Conservation (phyloP, 768 basidiomycete genomes). For the Crepidotus variabilis region DNA sequence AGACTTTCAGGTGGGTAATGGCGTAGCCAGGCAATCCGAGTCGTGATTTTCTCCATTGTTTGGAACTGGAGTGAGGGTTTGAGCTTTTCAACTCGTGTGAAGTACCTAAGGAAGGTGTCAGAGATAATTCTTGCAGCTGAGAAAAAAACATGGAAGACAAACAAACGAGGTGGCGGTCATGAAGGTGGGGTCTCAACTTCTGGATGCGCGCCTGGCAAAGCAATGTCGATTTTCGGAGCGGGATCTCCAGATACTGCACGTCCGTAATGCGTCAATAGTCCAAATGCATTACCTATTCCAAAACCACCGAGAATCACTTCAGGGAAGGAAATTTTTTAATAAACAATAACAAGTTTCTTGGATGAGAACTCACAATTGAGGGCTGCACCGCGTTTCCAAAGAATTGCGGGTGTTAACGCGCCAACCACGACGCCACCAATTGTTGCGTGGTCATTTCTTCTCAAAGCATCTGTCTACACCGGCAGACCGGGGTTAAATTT, state of each 20-base stretch:
- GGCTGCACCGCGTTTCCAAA: constrained; percentile 61
- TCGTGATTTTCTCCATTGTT: no score
- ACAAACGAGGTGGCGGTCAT: background rate
- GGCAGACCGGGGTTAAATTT: background rate
- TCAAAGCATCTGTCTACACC: constrained; percentile 48
- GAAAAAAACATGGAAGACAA: constrained; percentile 7
- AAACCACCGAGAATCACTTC: constrained; percentile 72
- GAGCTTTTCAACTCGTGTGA: no score
- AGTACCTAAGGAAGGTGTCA: no score
- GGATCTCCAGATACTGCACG: constrained; percentile 53
- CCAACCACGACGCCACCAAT: constrained; percentile 66
- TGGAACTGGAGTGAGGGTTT: no score
- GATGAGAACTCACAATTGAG: constrained; percentile 50
- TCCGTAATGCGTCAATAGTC: constrained; percentile 53
- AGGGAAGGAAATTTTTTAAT: background rate
- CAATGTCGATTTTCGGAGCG: constrained; percentile 30
- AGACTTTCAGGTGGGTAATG: background rate
- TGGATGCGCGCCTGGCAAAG: constrained; percentile 11
- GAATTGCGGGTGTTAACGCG: constrained; percentile 61
- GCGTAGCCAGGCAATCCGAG: background rate
- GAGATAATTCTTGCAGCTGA: no score
- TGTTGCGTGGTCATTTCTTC: constrained; percentile 71
- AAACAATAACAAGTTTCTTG: constrained; percentile 12
- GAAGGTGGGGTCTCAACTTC: constrained; percentile 14
- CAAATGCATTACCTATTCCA: constrained; percentile 59